Conservation (phyloP, 805 yeast genomes). For the Naumovozyma dairenensis region DNA sequence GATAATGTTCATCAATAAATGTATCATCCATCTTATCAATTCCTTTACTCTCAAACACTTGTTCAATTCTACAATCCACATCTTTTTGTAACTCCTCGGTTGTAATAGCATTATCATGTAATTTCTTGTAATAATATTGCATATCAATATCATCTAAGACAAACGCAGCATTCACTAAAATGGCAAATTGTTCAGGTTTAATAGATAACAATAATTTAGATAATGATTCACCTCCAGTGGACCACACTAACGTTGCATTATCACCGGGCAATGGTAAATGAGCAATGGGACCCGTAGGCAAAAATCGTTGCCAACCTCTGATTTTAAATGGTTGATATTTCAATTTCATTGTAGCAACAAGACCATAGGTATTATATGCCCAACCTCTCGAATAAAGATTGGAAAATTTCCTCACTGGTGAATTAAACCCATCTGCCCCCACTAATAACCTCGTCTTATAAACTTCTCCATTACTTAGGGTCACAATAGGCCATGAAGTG, state of each 20-base stretch:
- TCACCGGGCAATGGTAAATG: conserved; percentile 79
- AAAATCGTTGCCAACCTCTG: conserved; percentile 86
- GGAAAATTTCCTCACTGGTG: conserved; percentile 80
- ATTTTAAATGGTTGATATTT: conserved; percentile 62
- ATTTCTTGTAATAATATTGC: conserved; percentile 48
- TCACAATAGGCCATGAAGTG: conserved; percentile 68
- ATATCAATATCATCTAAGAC: conserved; percentile 71
- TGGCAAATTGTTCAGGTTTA: conserved; percentile 52
- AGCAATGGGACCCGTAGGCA: conserved; percentile 89
- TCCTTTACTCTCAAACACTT: conserved; percentile 14
- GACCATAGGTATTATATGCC: conserved; percentile 80
- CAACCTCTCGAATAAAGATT: conserved; percentile 84
- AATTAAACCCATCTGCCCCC: conserved; percentile 94
- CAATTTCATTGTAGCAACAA: conserved; percentile 79
- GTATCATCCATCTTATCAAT: conserved; percentile 28
- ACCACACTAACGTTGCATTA: conserved; percentile 90
- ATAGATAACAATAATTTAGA: conserved; percentile 53
- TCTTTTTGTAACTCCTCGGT: conserved; percentile 49
- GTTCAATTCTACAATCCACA: conserved; percentile 55
- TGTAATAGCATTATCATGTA: conserved; percentile 28
- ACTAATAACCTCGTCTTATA: conserved; percentile 66
- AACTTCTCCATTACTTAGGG: conserved; percentile 52
- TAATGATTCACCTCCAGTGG: conserved; percentile 68
- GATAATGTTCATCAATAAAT: conserved; percentile 50
- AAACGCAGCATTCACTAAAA: conserved; percentile 77